Evolutionary conservation across 495 filamentous ascomycete species (phyloP).

Genomic region (Letharia lupina): DNA sequence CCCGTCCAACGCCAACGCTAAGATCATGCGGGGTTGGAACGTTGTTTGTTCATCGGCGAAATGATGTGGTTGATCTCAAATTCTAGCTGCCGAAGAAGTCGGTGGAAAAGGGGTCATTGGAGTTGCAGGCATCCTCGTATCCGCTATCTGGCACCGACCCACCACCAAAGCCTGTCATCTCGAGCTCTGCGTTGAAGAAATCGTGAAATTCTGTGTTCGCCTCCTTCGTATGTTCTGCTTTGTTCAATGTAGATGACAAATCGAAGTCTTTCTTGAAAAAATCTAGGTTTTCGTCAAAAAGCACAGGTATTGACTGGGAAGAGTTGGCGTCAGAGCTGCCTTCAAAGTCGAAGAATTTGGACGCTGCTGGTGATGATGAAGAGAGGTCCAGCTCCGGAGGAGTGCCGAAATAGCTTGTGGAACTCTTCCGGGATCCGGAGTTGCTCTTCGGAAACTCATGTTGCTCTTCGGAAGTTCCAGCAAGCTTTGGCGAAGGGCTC

Average conservation of each 20-base stretch:
- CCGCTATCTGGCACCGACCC: not conserved
- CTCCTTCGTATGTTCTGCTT: not conserved
- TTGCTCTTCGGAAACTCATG: constrained; percentile 27
- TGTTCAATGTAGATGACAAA: constrained; percentile 5
- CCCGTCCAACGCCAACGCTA: constrained; percentile 17
- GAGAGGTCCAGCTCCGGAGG: constrained; percentile 35
- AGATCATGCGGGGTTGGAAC: not conserved
- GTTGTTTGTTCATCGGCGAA: not conserved
- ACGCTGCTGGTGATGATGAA: constrained; percentile 22
- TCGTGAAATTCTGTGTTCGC: constrained; percentile 2
- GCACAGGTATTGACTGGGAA: constrained; percentile 1
- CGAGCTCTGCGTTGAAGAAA: constrained; percentile 14
- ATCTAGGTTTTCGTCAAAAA: constrained; percentile 1
- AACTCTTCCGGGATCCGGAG: constrained; percentile 30
- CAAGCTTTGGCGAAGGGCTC: constrained; percentile 20
- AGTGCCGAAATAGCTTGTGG: constrained; percentile 32
- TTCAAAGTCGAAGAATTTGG: constrained; percentile 20
- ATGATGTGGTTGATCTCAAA: not conserved
- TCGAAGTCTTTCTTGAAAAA: constrained; percentile 17
- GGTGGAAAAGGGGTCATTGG: not conserved
- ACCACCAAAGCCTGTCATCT: constrained; percentile 4
- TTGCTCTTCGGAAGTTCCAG: constrained; percentile 18
- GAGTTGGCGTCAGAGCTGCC: constrained; percentile 14
- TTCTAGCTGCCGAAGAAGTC: constrained; percentile 1
- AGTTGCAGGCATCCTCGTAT: not conserved